These are phyloP conservation scores for Diaporthe vexans DNA, from an alignment of 2,329 filamentous ascomycete genomes.

Conservation along the genomic window DNA sequence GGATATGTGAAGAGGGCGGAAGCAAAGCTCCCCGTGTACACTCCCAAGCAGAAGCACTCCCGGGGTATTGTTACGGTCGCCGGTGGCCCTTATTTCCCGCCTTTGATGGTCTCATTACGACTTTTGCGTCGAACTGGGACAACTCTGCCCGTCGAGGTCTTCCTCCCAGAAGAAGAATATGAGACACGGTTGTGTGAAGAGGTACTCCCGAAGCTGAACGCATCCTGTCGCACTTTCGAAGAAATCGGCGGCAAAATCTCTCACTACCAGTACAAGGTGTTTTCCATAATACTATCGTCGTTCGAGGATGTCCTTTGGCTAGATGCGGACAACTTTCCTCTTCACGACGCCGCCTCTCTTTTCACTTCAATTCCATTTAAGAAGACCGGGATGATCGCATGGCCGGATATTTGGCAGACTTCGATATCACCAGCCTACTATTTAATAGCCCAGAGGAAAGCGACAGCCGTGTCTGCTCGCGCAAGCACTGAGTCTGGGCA, in stretches of 20 bases:
- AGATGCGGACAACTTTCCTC: conserved; percentile 68
- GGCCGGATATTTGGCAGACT: conserved; percentile 67
- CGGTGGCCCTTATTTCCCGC: neutral
- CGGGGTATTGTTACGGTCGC: conserved; percentile 19
- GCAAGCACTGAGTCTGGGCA: conserved; percentile 58
- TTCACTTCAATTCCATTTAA: conserved; percentile 64
- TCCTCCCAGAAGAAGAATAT: conserved; percentile 50
- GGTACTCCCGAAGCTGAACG: conserved; percentile 48
- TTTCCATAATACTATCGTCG: conserved; percentile 69
- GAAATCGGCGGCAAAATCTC: conserved; percentile 46
- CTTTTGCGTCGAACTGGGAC: conserved; percentile 66
- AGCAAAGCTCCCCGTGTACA: neutral
- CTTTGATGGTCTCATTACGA: conserved; percentile 59
- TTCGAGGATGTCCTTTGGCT: conserved; percentile 71
- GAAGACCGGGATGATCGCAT: conserved; percentile 66
- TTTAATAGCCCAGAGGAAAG: conserved; percentile 52
- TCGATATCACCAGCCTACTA: conserved; percentile 59
- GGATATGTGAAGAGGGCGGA: conserved; percentile 1
- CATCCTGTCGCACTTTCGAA: conserved; percentile 50
- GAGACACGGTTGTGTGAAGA: conserved; percentile 46
- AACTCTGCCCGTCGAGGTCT: conserved; percentile 59
- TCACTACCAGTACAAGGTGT: conserved; percentile 68
- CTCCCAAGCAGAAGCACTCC: neutral
- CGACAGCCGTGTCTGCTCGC: neutral
- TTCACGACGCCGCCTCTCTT: conserved; percentile 53